A percentile compares a stretch with the other conserved stretches of the same genome.
Evolutionary conservation across 768 basidiomycete species (phyloP).

Genomic region (Cystoderma amianthinum): DNA sequence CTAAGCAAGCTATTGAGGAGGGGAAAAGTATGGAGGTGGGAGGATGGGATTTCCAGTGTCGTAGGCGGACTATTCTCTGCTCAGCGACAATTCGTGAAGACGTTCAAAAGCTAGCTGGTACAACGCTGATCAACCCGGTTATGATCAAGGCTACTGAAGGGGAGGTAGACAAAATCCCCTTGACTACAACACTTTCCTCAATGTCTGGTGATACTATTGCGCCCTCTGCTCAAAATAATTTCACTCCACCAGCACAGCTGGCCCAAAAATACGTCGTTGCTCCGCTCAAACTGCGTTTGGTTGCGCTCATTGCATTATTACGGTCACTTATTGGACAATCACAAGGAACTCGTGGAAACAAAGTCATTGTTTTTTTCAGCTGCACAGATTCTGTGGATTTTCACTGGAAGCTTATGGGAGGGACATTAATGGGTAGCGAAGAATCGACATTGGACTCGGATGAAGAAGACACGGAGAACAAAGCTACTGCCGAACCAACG

Average conservation of each 20-base stretch:
- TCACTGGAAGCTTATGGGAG: slow-evolving; percentile 82
- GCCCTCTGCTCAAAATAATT: slow-evolving; percentile 39
- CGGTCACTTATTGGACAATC: slow-evolving; percentile 70
- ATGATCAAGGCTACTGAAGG: slow-evolving; percentile 72
- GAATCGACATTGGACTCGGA: slow-evolving; percentile 19
- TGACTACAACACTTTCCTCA: slow-evolving; percentile 8
- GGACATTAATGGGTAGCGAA: slow-evolving; percentile 54
- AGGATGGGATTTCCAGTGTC: slow-evolving; percentile 79
- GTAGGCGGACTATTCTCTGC: slow-evolving; percentile 84
- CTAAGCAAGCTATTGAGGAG: slow-evolving; percentile 57
- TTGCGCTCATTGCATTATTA: slow-evolving; percentile 80
- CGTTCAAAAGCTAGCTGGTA: slow-evolving; percentile 89
- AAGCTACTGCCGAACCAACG: slow-evolving; percentile 32
- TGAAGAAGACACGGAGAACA: slow-evolving; percentile 11
- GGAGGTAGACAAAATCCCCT: slow-evolving; percentile 25
- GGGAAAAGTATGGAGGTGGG: slow-evolving; percentile 67
- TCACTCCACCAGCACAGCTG: slow-evolving; percentile 92
- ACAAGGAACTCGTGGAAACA: slow-evolving; percentile 43
- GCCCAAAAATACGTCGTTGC: slow-evolving; percentile 85
- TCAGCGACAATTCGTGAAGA: slow-evolving; percentile 96
- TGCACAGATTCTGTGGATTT: slow-evolving; percentile 98
- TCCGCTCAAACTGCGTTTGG: slow-evolving; percentile 91
- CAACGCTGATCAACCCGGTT: slow-evolving; percentile 68
- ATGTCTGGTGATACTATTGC: slow-evolving; percentile 7
- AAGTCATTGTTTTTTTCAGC: slow-evolving; percentile 92